Evolutionary conservation across 352 stramenopile species (phyloP).

Genomic region (Globisporangium camurandrum): DNA sequence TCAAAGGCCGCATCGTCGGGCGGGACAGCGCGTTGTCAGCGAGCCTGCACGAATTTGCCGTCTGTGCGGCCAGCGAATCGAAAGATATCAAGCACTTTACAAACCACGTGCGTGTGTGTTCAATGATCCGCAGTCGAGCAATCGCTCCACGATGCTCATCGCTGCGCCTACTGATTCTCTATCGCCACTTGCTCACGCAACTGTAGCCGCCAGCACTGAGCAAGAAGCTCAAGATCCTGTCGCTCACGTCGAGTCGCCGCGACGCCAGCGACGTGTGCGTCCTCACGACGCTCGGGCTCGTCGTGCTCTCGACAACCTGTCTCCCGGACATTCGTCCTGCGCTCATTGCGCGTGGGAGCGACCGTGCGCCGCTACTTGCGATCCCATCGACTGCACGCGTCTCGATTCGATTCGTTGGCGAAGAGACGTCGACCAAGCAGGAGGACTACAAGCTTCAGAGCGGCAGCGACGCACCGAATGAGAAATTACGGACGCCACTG

Average conservation of each 20-base stretch:
- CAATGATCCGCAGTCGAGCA: no score
- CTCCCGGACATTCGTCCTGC: slow-evolving; percentile 23
- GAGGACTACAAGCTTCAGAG: slow-evolving; percentile 52
- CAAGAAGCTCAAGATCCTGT: slow-evolving; percentile 55
- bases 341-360: slow-evolving; percentile 28
- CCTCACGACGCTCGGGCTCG: slow-evolving; percentile 46
- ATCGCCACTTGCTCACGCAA: no score
- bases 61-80: slow-evolving; percentile 35
- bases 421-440: slow-evolving; percentile 42
- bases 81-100: slow-evolving; percentile 31
- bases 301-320: slow-evolving; percentile 31
- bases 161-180: no score
- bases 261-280: slow-evolving; percentile 37
- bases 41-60: slow-evolving; percentile 48
- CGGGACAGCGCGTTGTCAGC: slow-evolving; percentile 42
- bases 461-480: slow-evolving; percentile 27
- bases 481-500: slow-evolving; percentile 26
- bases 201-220: not conserved
- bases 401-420: slow-evolving; percentile 35
- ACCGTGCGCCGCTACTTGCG: slow-evolving; percentile 38
- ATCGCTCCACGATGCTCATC: not conserved
- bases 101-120: slow-evolving; percentile 23
- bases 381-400: slow-evolving; percentile 32
- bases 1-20: slow-evolving; percentile 39
- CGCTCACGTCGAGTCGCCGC: slow-evolving; percentile 27